Conservation (phyloP, 441 rosid genomes). For the Aquilaria agallochum region DNA sequence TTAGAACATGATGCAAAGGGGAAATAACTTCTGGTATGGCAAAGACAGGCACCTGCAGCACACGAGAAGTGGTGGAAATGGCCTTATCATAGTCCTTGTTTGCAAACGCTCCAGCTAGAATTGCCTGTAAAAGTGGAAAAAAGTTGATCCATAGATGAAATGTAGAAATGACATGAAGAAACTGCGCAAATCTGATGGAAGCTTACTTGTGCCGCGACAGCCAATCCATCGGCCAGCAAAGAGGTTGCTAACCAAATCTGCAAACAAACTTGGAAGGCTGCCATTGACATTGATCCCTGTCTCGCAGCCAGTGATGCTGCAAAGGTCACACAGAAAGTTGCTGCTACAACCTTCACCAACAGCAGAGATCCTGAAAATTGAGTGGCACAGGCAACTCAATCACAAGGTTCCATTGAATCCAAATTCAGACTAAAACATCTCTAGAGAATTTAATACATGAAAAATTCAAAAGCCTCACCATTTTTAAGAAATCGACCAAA, state of each 20-base stretch:
- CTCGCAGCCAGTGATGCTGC: conserved; percentile 63
- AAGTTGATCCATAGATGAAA: background rate
- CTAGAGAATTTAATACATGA: background rate
- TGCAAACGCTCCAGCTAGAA: conserved; percentile 55
- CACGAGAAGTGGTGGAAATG: conserved; percentile 33
- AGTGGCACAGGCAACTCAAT: conserved; percentile 4
- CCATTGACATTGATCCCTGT: conserved; percentile 58
- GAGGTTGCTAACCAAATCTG: conserved; percentile 60
- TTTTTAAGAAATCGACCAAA: conserved; percentile 72
- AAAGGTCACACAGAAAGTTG: conserved; percentile 50
- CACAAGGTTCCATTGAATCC: conserved; percentile 9
- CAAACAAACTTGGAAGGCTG: conserved; percentile 70
- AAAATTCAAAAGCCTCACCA: conserved; percentile 23
- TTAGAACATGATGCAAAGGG: background rate
- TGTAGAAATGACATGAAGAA: background rate
- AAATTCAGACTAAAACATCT: background rate
- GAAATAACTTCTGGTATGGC: background rate
- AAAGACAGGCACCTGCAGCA: conserved; percentile 31
- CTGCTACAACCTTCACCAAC: conserved; percentile 52
- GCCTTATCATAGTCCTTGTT: conserved; percentile 37
- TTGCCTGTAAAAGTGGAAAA: conserved; percentile 29
- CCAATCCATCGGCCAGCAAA: conserved; percentile 66
- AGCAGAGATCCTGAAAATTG: conserved; percentile 41
- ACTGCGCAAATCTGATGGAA: background rate
- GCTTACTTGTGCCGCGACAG: conserved; percentile 59